A percentile compares a stretch with the other conserved stretches of the same genome.
Evolutionary conservation across 1,284 basidiomycete species (phyloP).

Genomic region (Ustilago loliicola): DNA sequence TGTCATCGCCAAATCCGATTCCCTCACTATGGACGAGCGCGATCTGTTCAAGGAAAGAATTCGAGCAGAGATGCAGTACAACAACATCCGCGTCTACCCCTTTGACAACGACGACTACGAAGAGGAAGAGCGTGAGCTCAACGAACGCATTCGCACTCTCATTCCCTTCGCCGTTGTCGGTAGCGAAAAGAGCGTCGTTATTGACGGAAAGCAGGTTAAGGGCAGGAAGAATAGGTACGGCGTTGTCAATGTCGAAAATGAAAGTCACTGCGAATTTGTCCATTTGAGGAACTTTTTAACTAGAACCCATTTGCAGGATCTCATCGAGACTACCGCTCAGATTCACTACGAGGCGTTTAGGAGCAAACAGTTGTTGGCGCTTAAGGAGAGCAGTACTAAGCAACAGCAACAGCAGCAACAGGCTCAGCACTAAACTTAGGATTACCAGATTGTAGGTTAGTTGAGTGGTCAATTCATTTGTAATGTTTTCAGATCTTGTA

Average conservation of each 20-base stretch:
- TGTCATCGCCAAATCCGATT: conserved; percentile 98
- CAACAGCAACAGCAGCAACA: conserved; percentile 50
- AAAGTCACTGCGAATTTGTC: conserved; percentile 97
- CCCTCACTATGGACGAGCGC: conserved; percentile 91
- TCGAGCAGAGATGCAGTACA: conserved; percentile 89
- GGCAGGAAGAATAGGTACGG: conserved; percentile 98
- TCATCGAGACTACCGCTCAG: conserved; percentile 98
- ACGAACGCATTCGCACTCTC: conserved; percentile 90
- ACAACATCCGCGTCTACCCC: conserved; percentile 95
- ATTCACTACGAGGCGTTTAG: conserved; percentile 99
- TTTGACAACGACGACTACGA: conserved; percentile 97
- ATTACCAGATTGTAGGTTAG: neutral
- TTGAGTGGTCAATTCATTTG: no score
- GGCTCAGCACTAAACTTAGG: conserved; percentile 1
- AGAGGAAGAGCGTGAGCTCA: conserved; percentile 87
- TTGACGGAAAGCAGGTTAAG: conserved; percentile 93
- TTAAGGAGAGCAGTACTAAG: conserved; percentile 79
- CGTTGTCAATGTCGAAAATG: conserved; percentile 92
- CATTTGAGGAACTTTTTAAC: conserved; percentile 97
- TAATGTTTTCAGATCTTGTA: no score
- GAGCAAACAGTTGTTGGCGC: conserved; percentile 92
- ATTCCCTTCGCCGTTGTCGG: conserved; percentile 98
- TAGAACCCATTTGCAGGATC: conserved; percentile 92
- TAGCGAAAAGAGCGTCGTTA: conserved; percentile 91
- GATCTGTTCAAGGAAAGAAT: conserved; percentile 95